A percentile compares a stretch with the other conserved stretches of the same genome.
These are phyloP conservation scores for Malus orientalis DNA, from an alignment of 306 rosid genomes.

Conservation along the genomic window DNA sequence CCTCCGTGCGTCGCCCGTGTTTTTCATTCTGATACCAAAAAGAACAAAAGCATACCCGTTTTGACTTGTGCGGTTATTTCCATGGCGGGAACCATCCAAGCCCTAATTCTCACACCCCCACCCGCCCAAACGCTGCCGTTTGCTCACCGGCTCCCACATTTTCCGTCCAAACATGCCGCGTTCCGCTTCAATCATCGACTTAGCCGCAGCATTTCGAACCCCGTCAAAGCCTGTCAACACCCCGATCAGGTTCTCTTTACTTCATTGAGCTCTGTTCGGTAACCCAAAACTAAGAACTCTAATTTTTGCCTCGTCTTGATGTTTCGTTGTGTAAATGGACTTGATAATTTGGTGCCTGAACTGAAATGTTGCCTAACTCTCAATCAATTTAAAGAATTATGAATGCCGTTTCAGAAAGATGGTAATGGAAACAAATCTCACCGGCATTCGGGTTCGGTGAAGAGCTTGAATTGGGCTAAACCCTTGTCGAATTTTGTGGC, in stretches of 20 bases:
- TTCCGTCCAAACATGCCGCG: background rate
- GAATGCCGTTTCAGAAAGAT: conserved; percentile 35
- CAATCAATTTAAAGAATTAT: background rate
- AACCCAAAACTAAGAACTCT: background rate
- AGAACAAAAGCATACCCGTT: background rate
- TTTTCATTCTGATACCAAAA: background rate
- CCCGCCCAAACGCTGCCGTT: conserved; percentile 13
- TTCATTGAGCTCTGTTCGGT: conserved; percentile 4
- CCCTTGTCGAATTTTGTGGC: conserved; percentile 49
- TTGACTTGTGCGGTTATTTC: background rate
- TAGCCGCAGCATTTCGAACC: conserved; percentile 12
- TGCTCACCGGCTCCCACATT: conserved; percentile 6
- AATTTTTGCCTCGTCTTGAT: too few species aligned
- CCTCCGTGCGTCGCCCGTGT: background rate
- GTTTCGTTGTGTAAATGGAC: background rate
- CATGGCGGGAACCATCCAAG: conserved; percentile 51
- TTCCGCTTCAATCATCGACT: background rate
- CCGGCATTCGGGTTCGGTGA: conserved; percentile 12
- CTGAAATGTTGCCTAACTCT: too few species aligned
- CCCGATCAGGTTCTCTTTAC: conserved; percentile 47
- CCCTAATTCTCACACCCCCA: conserved; percentile 38
- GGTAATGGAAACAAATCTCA: conserved; percentile 33
- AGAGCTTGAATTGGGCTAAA: conserved; percentile 40
- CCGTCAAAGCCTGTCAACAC: conserved; percentile 38
- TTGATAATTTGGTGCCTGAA: background rate